Evolutionary conservation across 495 filamentous ascomycete genomes (phyloP), one percentile per base, ranked within the genome.

Genomic region (Hyaloscypha hepaticicola): DNA sequence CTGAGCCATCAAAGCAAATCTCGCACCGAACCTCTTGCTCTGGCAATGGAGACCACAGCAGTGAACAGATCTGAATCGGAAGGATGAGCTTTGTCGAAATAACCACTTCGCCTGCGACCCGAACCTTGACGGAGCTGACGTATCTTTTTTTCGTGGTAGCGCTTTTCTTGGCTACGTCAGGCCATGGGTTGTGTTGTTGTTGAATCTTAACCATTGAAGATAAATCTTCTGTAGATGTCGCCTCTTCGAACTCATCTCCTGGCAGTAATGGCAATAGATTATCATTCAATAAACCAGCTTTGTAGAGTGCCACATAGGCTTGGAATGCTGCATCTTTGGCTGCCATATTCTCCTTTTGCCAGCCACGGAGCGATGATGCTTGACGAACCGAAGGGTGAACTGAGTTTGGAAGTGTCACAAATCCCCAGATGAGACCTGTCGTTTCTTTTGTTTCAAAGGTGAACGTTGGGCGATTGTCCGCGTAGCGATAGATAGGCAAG

Each of bases 261-360:
- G 38, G 38, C 38, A 45, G 0, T 29, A 63, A 29, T 25, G 63
- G 63, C 33, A 65, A 31, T 16, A 65, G 63, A 28, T 65, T 38
- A 33, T 96, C 83, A 58, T 93, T 91, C 24, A 97, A 75, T 28
- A 96, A 77, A 0, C 88, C 88, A 45, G 83, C 63, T 14, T 65
- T 6, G 48, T 60, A 85, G 0, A 98, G 79, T 5, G 80, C 80
- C 21, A 81, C 75, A 70, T 93, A 96, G 16, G 92, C 89, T 68
- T 91, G 82, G 60, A 96, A 94, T 1, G 91, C 91, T 1, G 91
- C 88, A 70, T 97, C 94, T 65, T 88, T 90, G 65, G 77, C 84
- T 7, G 93, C 94, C 48, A 80, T 85, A 28, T 80, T 84, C 72
- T 96, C 91, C 0, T 88, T 89, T 5, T 66, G 70, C 91, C 92